Evolutionary conservation across 305 asterid species (phyloP), one percentile per base, ranked within the genome.

Genomic region (Fraxinus ornus): DNA sequence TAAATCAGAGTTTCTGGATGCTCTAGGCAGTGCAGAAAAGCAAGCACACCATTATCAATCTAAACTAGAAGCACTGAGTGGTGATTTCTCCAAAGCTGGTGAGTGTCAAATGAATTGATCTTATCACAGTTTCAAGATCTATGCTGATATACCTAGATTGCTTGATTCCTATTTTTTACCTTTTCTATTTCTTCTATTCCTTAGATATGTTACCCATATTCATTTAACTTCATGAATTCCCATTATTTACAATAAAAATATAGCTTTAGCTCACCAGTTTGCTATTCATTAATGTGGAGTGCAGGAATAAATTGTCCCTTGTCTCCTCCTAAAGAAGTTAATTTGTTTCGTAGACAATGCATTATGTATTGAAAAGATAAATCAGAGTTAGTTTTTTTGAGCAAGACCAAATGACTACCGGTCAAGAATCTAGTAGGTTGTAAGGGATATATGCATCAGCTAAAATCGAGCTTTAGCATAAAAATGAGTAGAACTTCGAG

Each of bases 11-110:
- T 96, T 92, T 84, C 87, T 96, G 80, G 97, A 93, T 85, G 99
- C 98, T 44, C 90, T 96, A 78, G 90, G 93, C 90, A 96, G 95
- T 81, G 98, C 98, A 88, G 99, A 96, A 83, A 96, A 93, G 90
- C 94, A 91, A 88, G 98, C 91, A 0, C 91, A 62, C 57, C 95
- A 96, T 60, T 88, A 83, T 86, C 92, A 88, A 78, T 87, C 97
- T 62, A 93, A 93, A 82, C 88, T 92, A 77, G 97, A 91, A 87
- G 91, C 83, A 64, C 79, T 93, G 80, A 91, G 74, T 87, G 91
- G 86, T 32, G 94, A 87, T 83, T 89, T 90, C 81, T 81, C 87
- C 75, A 94, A 94, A 88, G 81, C 95, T 15, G 98, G 98, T 93
- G 86, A 76, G 97, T 82, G 35, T 68, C 30, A 33, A 76, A 26